phyloP scores from a whole-genome alignment of 2,329 filamentous ascomycete species.

The Fonsecaea pugnacius region DNA sequence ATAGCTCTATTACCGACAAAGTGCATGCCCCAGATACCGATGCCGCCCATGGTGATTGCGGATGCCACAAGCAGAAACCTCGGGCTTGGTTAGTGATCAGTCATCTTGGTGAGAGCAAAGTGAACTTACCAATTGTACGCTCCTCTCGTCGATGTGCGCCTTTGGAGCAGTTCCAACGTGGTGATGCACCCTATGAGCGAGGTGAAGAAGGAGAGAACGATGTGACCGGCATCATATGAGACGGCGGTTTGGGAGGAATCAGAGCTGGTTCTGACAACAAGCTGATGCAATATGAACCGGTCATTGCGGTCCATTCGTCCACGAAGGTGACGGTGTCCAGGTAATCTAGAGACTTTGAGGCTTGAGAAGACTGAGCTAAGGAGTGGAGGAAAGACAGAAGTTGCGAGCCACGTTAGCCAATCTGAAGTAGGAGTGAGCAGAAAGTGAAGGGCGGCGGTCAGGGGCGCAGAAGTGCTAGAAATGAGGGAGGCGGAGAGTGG shows the following conservation, averaged over 20 bases:
- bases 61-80: constrained; percentile 68
- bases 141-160: constrained; percentile 71
- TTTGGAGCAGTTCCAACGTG: constrained; percentile 79
- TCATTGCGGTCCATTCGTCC: constrained; percentile 22
- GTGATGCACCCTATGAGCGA: constrained; percentile 78
- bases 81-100: constrained; percentile 5
- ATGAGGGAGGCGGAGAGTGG: neutral
- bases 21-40: constrained; percentile 79
- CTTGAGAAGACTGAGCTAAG: neutral
- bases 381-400: neutral
- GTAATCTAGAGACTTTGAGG: neutral
- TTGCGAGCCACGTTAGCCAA: neutral
- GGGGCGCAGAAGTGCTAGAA: neutral
- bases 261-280: constrained; percentile 1
- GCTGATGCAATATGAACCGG: neutral
- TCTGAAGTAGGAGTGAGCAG: neutral
- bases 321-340: neutral
- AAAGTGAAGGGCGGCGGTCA: neutral
- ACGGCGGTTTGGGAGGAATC: constrained; percentile 18
- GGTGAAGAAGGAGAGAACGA: constrained; percentile 69
- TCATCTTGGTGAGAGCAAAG: neutral
- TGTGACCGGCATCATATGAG: constrained; percentile 37
- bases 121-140: constrained; percentile 69
- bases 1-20: constrained; percentile 80
- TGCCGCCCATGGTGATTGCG: constrained; percentile 72